Percentiles rank a stretch among this genome's conserved stretches.
phyloP scores from a whole-genome alignment of 2,329 filamentous ascomycete genomes.

The Arthrobotrys pseudoclavata region DNA sequence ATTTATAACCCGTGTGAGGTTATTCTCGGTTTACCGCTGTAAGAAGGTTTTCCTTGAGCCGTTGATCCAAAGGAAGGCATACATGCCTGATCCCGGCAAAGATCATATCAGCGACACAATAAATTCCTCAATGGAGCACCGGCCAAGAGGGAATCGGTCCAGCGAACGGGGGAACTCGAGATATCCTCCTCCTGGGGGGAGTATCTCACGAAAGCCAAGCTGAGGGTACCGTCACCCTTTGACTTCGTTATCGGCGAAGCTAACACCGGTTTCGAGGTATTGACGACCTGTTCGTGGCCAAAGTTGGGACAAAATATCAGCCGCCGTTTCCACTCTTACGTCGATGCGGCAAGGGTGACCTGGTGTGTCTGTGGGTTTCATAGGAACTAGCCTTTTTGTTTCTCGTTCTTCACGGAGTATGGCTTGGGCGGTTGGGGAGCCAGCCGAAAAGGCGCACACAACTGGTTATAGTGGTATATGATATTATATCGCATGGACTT shows the following conservation, averaged over 20 bases:
- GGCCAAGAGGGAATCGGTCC: conserved; percentile 21
- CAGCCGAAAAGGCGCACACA: conserved; percentile 15
- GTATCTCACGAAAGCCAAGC: conserved; percentile 23
- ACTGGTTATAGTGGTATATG: conserved; percentile 25
- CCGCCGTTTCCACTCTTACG: conserved; percentile 55
- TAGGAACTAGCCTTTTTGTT: conserved; percentile 31
- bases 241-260: conserved; percentile 29
- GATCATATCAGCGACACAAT: conserved; percentile 42
- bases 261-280: conserved; percentile 41
- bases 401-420: not conserved
- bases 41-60: conserved; percentile 46
- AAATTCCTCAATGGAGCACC: conserved; percentile 49
- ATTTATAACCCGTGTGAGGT: conserved; percentile 60
- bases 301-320: conserved; percentile 58
- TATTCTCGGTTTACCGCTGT: conserved; percentile 58
- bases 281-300: conserved; percentile 44
- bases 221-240: not conserved
- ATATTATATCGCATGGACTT: conserved; percentile 39
- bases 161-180: conserved; percentile 32
- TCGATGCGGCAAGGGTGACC: conserved; percentile 54
- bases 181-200: conserved; percentile 11
- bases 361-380: conserved; percentile 27
- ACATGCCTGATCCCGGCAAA: conserved; percentile 53
- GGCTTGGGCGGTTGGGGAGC: conserved; percentile 31
- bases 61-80: conserved; percentile 24